Conservation (phyloP, 2,329 filamentous ascomycete genomes). For the Shiraia bambusicola region DNA sequence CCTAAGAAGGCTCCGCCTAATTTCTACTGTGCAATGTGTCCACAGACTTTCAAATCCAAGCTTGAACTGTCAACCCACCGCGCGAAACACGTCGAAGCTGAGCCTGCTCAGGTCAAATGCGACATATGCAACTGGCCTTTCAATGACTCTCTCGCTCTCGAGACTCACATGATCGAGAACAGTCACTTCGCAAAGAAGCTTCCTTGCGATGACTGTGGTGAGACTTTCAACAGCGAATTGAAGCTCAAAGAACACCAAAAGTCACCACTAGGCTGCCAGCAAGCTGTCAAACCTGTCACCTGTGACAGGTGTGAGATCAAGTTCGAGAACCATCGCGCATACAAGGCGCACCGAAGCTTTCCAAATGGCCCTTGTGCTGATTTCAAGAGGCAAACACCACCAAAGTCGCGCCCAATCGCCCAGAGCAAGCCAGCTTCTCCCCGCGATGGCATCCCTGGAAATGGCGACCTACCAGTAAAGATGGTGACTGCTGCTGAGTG, state of each 20-base stretch:
- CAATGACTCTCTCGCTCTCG: conserved; percentile 21
- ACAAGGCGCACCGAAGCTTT: conserved; percentile 14
- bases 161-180: conserved; percentile 16
- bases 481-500: background rate
- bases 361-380: conserved; percentile 17
- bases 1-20: background rate
- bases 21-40: conserved; percentile 22
- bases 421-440: conserved; percentile 6
- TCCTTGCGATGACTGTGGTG: conserved; percentile 7
- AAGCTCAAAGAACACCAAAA: conserved; percentile 8
- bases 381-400: conserved; percentile 6
- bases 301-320: conserved; percentile 16
- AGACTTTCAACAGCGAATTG: conserved; percentile 3
- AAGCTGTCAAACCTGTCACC: conserved; percentile 1
- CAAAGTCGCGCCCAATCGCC: conserved; percentile 7
- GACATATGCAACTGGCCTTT: conserved; percentile 17
- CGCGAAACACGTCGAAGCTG: conserved; percentile 11
- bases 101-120: conserved; percentile 7
- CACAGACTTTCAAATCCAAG: conserved; percentile 15
- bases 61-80: conserved; percentile 15
- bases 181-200: conserved; percentile 9
- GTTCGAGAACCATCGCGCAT: conserved; percentile 11
- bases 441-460: conserved; percentile 1
- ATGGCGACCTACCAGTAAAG: conserved; percentile 8
- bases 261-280: conserved; percentile 8